Evolutionary conservation across 2,329 filamentous ascomycete species (phyloP), one percentile per base, ranked within the genome.

Genomic region (Verticillium nubilum): DNA sequence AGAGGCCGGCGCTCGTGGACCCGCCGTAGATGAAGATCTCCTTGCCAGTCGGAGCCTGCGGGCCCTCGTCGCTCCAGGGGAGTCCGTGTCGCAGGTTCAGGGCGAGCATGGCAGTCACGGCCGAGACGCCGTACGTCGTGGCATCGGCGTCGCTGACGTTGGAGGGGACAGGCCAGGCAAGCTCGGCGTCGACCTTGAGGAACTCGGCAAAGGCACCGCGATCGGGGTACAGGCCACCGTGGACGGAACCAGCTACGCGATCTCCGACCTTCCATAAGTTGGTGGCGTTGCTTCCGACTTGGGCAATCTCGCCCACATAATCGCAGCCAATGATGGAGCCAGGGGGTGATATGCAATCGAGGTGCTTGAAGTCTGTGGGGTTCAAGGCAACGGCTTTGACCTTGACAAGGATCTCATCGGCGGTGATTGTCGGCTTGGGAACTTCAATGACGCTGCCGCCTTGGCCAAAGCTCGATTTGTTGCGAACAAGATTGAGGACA

Each of bases 1-100:
- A 80, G 64, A 82, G 80, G 73, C 77, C 78, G 13, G 81, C 82
- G 25, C 80, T 81, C 35, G 77, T 83, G 67, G 80, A 79, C 17
- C 73, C 74, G 54, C 74, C 76, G 54, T 78, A 76, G 61, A 75
- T 73, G 60, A 73, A 67, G 54, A 73, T 67, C 25, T 72, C 70
- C 33, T 70, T 70, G 33, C 67, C 57, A 15, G 78, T 73, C 12
- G 25, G 42, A 3, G 42, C n/a, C 19, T 50, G 42, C 19, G n/a
- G 19, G 42, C 10, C 42, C 17, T 33, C 29, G 5, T 58, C 6
- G 26, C 56, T 17, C 13, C n/a, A 28, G 15, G 10, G 15, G 17
- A 23, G 7, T 4, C 10, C 15, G 42, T 12, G 27, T 63, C 65
- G 54, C 64, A 68, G 67, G 25, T 50, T 50, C 3, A 50, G 42